Conservation (phyloP, 805 yeast species). For the Saccharomyces mikatae region DNA sequence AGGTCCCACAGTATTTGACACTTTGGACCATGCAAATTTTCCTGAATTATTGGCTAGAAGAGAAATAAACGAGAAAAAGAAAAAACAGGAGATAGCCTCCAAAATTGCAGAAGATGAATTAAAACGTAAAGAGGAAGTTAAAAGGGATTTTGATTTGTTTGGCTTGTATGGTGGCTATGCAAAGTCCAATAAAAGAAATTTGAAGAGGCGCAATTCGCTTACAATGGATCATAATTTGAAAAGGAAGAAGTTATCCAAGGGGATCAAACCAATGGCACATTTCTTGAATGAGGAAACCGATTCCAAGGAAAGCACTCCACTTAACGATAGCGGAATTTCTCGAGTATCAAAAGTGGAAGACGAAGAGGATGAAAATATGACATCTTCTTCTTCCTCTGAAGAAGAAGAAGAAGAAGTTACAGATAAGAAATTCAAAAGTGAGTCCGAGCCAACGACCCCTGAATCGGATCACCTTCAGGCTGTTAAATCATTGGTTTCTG, state of each 20-base stretch:
- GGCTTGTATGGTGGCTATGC: constrained; percentile 25
- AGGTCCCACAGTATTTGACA: constrained; percentile 58
- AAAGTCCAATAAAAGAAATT: constrained; percentile 2
- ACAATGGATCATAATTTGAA: constrained; percentile 6
- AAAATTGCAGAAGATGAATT: constrained; percentile 16
- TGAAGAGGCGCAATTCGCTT: constrained; percentile 13
- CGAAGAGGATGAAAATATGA: constrained; percentile 10
- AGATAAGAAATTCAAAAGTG: constrained; percentile 15
- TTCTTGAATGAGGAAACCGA: constrained; percentile 23
- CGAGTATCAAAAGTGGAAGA: constrained; percentile 6
- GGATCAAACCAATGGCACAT: constrained; percentile 24
- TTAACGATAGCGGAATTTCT: constrained; percentile 5
- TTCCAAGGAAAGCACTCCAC: constrained; percentile 18
- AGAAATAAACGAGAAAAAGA: constrained; percentile 22
- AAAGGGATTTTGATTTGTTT: constrained; percentile 32
- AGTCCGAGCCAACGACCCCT: constrained; percentile 21
- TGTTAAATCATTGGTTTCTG: constrained; percentile 12
- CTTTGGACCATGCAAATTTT: constrained; percentile 50
- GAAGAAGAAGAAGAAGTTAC: constrained; percentile 15
- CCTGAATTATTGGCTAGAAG: constrained; percentile 40
- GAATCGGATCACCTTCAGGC: constrained; percentile 11
- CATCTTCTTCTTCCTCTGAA: constrained; percentile 7
- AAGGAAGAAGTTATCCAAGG: constrained; percentile 11
- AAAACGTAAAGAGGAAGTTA: constrained; percentile 22
- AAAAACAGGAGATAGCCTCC: constrained; percentile 5